These are phyloP conservation scores for Solanum sparsipilum DNA, from an alignment of 257 asterid species.

Conservation along the genomic window DNA sequence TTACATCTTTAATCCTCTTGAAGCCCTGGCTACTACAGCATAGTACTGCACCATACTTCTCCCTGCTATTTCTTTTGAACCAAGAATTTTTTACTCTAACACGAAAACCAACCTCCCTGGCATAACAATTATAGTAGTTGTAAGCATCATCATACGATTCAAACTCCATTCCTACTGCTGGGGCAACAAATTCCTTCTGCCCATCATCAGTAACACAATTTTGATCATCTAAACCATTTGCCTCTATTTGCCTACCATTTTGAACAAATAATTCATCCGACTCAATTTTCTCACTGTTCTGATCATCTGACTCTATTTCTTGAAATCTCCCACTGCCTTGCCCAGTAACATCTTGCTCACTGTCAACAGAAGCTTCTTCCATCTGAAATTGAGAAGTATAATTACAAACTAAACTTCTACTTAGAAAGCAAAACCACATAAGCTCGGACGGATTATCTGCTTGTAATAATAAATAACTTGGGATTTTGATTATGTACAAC, in stretches of 20 bases:
- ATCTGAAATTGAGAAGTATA: slow-evolving; percentile 12
- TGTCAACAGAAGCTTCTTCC: slow-evolving; percentile 39
- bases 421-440: not conserved
- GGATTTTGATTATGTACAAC: not conserved
- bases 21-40: slow-evolving; percentile 91
- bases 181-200: slow-evolving; percentile 52
- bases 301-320: slow-evolving; percentile 14
- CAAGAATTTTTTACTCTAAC: slow-evolving; percentile 80
- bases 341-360: slow-evolving; percentile 20
- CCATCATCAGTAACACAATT: slow-evolving; percentile 17
- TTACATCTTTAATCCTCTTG: slow-evolving; percentile 64
- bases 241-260: slow-evolving; percentile 5
- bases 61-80: slow-evolving; percentile 83
- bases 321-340: slow-evolving; percentile 17
- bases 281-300: slow-evolving; percentile 12
- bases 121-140: slow-evolving; percentile 58
- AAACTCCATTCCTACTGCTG: slow-evolving; percentile 77
- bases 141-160: slow-evolving; percentile 84
- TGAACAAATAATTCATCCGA: not conserved
- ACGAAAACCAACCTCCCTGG: slow-evolving; percentile 72
- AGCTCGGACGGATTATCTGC: not conserved
- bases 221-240: slow-evolving; percentile 12
- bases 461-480: not conserved
- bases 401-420: not conserved
- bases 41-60: slow-evolving; percentile 87